These are phyloP conservation scores for Naegleria fowleri DNA, from an alignment of 208 protist genomes.

Conservation along the genomic window DNA sequence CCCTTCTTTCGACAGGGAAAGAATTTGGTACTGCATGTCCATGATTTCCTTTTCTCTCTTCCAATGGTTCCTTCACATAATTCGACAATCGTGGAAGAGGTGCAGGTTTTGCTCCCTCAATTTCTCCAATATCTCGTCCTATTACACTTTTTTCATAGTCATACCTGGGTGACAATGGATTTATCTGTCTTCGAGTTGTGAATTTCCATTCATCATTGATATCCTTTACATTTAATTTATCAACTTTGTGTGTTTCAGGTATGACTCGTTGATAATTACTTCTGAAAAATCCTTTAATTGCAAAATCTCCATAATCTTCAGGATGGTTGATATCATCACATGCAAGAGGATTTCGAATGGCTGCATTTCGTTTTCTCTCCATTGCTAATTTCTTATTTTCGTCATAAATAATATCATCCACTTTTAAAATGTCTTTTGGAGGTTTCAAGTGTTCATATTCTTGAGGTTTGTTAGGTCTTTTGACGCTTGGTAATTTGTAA, in stretches of 20 bases:
- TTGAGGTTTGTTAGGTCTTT: background rate
- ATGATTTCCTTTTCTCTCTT: background rate
- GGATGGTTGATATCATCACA: background rate
- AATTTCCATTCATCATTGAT: slow-evolving; percentile 20
- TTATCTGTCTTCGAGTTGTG: background rate
- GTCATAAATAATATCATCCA: background rate
- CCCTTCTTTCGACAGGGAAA: background rate
- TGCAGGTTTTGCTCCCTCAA: background rate
- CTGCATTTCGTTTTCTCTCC: background rate
- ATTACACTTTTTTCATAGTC: background rate
- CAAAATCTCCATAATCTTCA: background rate
- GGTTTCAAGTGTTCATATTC: background rate
- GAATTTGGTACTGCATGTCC: background rate
- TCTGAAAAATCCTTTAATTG: background rate
- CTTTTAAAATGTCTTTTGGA: background rate
- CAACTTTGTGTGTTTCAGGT: background rate
- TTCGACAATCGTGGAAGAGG: background rate
- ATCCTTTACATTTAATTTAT: slow-evolving; percentile 11
- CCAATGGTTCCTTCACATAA: background rate
- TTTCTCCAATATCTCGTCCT: background rate
- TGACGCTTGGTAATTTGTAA: background rate
- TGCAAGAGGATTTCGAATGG: background rate
- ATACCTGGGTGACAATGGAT: slow-evolving; percentile 3
- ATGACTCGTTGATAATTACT: background rate
- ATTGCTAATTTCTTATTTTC: background rate